Percentiles rank a stretch among this genome's conserved stretches.
These are phyloP conservation scores for Hericium erinaceus DNA, from an alignment of 768 basidiomycete genomes.

Conservation along the genomic window DNA sequence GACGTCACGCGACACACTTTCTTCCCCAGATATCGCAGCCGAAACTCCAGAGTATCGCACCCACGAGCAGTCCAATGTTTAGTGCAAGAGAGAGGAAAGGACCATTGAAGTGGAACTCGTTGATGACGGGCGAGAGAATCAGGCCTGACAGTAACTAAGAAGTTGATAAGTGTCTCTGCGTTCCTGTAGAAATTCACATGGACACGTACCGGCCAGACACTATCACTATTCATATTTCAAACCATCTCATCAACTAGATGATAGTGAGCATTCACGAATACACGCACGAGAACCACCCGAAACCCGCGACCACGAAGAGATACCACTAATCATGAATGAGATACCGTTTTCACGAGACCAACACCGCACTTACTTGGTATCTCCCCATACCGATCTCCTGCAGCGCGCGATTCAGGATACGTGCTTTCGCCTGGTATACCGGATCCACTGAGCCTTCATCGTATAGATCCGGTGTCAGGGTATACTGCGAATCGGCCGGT, in stretches of 20 bases:
- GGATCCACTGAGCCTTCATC: conserved; percentile 34
- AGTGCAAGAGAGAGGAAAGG: conserved; percentile 42
- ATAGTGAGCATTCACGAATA: not conserved
- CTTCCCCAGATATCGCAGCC: conserved; percentile 46
- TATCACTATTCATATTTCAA: conserved; percentile 36
- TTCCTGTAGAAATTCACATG: not conserved
- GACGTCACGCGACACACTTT: conserved; percentile 22
- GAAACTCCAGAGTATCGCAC: conserved; percentile 39
- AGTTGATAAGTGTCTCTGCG: not conserved
- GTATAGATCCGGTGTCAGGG: conserved; percentile 2
- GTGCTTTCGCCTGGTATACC: conserved; percentile 49
- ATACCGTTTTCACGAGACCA: not conserved
- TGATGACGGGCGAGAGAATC: conserved; percentile 36
- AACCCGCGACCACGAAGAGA: conserved; percentile 58
- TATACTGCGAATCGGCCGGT: not conserved
- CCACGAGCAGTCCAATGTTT: conserved; percentile 44
- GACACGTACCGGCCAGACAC: conserved; percentile 57
- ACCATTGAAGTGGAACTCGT: conserved; percentile 38
- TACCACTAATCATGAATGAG: conserved; percentile 33
- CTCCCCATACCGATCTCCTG: conserved; percentile 67
- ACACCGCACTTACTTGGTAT: conserved; percentile 39
- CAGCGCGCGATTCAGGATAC: conserved; percentile 47
- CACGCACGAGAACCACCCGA: conserved; percentile 69
- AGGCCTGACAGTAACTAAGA: conserved; percentile 31
- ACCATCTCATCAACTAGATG: not conserved